Conservation (phyloP, 2,329 filamentous ascomycete species). For the Rhynchosporium secalis region DNA sequence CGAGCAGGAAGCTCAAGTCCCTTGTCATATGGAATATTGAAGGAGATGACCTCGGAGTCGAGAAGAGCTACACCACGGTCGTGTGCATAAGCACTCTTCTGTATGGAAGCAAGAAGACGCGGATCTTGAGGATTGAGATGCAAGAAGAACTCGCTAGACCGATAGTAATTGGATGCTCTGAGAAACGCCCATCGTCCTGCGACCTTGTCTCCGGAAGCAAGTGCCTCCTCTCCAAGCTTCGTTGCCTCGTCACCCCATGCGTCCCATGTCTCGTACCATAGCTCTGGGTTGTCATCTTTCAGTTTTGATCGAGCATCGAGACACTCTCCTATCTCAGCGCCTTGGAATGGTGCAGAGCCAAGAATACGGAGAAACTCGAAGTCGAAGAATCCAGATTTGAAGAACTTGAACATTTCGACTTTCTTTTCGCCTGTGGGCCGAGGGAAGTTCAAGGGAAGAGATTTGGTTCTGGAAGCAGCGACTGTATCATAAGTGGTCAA, state of each 20-base stretch:
- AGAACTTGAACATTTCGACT: conserved; percentile 22
- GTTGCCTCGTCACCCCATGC: conserved; percentile 40
- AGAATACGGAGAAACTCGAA: conserved; percentile 47
- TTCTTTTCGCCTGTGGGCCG: not conserved
- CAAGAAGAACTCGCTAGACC: conserved; percentile 39
- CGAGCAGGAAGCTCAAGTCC: conserved; percentile 40
- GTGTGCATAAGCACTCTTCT: conserved; percentile 35
- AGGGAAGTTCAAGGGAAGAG: not conserved
- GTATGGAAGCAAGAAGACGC: conserved; percentile 36
- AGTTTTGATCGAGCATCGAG: conserved; percentile 44
- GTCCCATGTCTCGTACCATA: conserved; percentile 44
- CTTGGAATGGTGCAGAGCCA: conserved; percentile 41
- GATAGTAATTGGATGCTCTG: conserved; percentile 44
- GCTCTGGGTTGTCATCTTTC: conserved; percentile 42
- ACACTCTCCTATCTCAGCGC: conserved; percentile 45
- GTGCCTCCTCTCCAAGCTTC: conserved; percentile 41
- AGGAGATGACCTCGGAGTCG: conserved; percentile 35
- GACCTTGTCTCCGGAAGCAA: conserved; percentile 34
- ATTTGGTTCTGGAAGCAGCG: not conserved
- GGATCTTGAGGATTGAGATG: conserved; percentile 32
- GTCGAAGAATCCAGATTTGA: conserved; percentile 42
- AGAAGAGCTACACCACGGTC: conserved; percentile 36
- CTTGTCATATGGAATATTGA: conserved; percentile 45
- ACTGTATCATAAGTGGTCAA: not conserved
- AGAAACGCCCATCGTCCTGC: conserved; percentile 43